These are phyloP conservation scores for Komagataella ulmi DNA, from an alignment of 805 yeast genomes.

Conservation along the genomic window DNA sequence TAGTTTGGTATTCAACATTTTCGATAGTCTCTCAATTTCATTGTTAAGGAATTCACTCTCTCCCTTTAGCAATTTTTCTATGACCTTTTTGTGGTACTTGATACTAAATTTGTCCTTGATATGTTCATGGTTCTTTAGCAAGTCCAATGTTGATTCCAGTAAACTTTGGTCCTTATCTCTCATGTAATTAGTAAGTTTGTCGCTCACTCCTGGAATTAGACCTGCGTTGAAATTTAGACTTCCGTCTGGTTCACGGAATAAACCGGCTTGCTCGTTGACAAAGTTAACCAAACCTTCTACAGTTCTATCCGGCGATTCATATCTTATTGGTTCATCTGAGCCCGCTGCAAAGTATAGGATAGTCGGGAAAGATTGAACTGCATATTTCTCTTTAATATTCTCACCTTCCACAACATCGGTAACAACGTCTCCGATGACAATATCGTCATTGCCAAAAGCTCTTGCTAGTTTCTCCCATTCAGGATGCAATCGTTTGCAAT, in stretches of 20 bases:
- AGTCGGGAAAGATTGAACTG: slow-evolving; percentile 37
- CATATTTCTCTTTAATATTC: slow-evolving; percentile 25
- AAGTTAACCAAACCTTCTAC: slow-evolving; percentile 35
- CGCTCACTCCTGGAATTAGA: slow-evolving; percentile 19
- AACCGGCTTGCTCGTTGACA: slow-evolving; percentile 26
- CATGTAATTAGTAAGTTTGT: neutral
- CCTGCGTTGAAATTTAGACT: slow-evolving; percentile 25
- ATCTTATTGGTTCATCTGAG: slow-evolving; percentile 17
- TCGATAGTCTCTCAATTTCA: slow-evolving; percentile 33
- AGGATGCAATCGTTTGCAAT: slow-evolving; percentile 41
- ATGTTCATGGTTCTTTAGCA: neutral
- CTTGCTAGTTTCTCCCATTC: slow-evolving; percentile 34
- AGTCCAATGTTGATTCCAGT: neutral
- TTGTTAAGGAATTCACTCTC: slow-evolving; percentile 25
- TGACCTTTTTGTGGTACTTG: slow-evolving; percentile 34
- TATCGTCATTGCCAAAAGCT: slow-evolving; percentile 25
- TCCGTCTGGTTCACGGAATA: slow-evolving; percentile 28
- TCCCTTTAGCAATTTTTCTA: slow-evolving; percentile 30
- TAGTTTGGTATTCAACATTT: slow-evolving; percentile 22
- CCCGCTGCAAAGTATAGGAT: slow-evolving; percentile 31
- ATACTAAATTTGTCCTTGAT: slow-evolving; percentile 4
- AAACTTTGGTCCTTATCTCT: neutral
- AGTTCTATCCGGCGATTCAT: slow-evolving; percentile 28
- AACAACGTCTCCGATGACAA: slow-evolving; percentile 33
- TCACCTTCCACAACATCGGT: slow-evolving; percentile 31